Evolutionary conservation across 1,284 basidiomycete genomes (phyloP).

Genomic region (Ceratobasidium theobromae): DNA sequence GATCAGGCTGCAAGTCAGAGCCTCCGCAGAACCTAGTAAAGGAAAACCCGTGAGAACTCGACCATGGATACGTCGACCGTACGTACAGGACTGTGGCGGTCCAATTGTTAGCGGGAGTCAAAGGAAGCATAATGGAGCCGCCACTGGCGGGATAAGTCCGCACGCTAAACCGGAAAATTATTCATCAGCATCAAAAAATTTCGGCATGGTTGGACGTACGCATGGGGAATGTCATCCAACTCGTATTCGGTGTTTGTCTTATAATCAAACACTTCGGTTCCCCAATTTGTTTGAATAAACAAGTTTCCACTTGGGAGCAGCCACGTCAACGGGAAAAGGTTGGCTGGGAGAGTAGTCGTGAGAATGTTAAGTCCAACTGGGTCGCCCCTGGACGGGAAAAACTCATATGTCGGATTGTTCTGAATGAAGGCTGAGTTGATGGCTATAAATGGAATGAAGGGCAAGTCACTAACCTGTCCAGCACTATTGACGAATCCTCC

Average conservation of each 20-base stretch:
- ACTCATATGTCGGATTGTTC: conserved; percentile 66
- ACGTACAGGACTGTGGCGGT: conserved; percentile 56
- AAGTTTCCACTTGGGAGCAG: conserved; percentile 82
- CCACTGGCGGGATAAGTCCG: conserved; percentile 93
- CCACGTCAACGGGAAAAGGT: conserved; percentile 85
- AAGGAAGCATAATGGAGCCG: conserved; percentile 85
- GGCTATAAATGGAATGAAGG: not conserved
- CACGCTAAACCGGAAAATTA: conserved; percentile 48
- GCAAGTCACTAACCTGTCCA: conserved; percentile 70
- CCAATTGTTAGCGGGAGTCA: conserved; percentile 88
- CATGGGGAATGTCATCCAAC: conserved; percentile 60
- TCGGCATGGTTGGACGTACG: conserved; percentile 32
- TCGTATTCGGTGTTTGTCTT: conserved; percentile 57
- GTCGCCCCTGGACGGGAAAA: conserved; percentile 69
- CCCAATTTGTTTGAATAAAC: conserved; percentile 83
- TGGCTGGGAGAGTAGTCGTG: conserved; percentile 80
- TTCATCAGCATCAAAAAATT: not conserved
- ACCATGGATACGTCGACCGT: not conserved
- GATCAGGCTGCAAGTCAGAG: conserved; percentile 60
- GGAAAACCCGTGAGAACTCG: not conserved
- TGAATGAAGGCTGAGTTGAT: conserved; percentile 19
- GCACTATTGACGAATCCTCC: conserved; percentile 84
- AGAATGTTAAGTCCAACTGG: conserved; percentile 77
- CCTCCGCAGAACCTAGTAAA: conserved; percentile 82
- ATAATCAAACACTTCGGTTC: conserved; percentile 54